A percentile compares a stretch with the other conserved stretches of the same genome.
phyloP scores from a whole-genome alignment of 108 stramenopile species.

The Pseudonitzschia delicatissima region DNA sequence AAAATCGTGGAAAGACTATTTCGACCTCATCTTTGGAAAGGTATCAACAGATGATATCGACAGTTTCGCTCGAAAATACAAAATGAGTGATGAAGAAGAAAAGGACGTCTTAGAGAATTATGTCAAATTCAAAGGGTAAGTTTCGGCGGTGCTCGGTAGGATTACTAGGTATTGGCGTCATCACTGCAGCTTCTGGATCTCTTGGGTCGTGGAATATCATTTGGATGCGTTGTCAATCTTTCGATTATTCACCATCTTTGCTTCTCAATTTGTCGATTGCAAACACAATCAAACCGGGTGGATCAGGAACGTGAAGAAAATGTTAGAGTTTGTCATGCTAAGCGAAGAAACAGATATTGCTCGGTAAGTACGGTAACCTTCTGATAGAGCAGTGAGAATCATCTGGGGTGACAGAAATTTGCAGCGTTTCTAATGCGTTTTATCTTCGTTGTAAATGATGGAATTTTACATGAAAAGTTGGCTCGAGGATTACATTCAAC shows the following conservation, averaged over 20 bases:
- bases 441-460: neutral
- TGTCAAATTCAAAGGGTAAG: slow-evolving; percentile 45
- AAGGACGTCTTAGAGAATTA: slow-evolving; percentile 76
- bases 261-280: too few relatives aligned
- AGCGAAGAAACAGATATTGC: slow-evolving; percentile 53
- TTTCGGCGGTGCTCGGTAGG: slow-evolving; percentile 7
- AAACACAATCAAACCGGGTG: neutral
- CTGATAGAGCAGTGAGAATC: too few relatives aligned
- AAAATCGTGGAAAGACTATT: slow-evolving; percentile 60
- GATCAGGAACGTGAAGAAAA: slow-evolving; percentile 53
- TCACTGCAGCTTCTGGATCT: too few relatives aligned
- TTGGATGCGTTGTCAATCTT: too few relatives aligned
- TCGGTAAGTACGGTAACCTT: slow-evolving; percentile 28
- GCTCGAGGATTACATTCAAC: slow-evolving; percentile 76
- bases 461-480: slow-evolving; percentile 31
- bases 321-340: slow-evolving; percentile 79
- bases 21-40: slow-evolving; percentile 72
- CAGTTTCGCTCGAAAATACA: slow-evolving; percentile 76
- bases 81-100: slow-evolving; percentile 82
- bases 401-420: too few relatives aligned
- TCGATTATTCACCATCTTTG: too few relatives aligned
- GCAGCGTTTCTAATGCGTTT: neutral
- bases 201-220: too few relatives aligned
- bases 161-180: too few relatives aligned
- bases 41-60: slow-evolving; percentile 63